Percentiles rank a stretch among this genome's conserved stretches.
These are phyloP conservation scores for Haplosporangium sp. DNA, from an alignment of 371 early-diverging fungal genomes.

Conservation along the genomic window DNA sequence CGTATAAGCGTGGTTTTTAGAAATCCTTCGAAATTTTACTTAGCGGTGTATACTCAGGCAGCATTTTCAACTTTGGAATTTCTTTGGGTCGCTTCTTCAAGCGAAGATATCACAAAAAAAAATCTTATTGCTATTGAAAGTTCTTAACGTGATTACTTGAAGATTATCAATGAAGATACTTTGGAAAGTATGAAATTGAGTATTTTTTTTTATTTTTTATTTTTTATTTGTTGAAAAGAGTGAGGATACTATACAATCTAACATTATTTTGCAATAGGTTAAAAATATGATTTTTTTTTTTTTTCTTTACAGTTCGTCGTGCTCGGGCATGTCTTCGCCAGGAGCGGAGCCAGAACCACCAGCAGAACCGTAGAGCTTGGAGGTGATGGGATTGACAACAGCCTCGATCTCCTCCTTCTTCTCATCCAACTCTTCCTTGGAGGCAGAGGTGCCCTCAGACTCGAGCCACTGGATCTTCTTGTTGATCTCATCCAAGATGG, in stretches of 20 bases:
- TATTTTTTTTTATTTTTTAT: too few relatives aligned
- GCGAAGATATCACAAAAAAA: too few relatives aligned
- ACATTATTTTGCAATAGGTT: not conserved
- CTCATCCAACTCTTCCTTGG: constrained; percentile 73
- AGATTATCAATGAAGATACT: too few relatives aligned
- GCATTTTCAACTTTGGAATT: too few relatives aligned
- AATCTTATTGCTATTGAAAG: too few relatives aligned
- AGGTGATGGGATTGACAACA: constrained; percentile 88
- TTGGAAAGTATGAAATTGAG: too few relatives aligned
- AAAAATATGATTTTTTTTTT: not conserved
- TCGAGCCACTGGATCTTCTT: constrained; percentile 68
- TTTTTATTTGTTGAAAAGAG: too few relatives aligned
- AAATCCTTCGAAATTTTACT: too few relatives aligned
- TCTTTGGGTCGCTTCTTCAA: too few relatives aligned
- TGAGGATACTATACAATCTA: not conserved
- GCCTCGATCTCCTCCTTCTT: constrained; percentile 88
- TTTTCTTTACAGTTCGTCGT: constrained; percentile 78
- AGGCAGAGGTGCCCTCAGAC: constrained; percentile 67
- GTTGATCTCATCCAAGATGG: constrained; percentile 58
- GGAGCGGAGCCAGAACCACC: constrained; percentile 65
- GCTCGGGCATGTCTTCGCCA: constrained; percentile 75
- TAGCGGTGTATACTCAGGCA: too few relatives aligned
- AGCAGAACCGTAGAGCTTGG: constrained; percentile 81
- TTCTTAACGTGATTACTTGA: too few relatives aligned
- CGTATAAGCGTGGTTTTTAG: too few relatives aligned